Base-by-base conservation (phyloP, 768 basidiomycete genomes). In the Tylopilus sp. region DNA sequence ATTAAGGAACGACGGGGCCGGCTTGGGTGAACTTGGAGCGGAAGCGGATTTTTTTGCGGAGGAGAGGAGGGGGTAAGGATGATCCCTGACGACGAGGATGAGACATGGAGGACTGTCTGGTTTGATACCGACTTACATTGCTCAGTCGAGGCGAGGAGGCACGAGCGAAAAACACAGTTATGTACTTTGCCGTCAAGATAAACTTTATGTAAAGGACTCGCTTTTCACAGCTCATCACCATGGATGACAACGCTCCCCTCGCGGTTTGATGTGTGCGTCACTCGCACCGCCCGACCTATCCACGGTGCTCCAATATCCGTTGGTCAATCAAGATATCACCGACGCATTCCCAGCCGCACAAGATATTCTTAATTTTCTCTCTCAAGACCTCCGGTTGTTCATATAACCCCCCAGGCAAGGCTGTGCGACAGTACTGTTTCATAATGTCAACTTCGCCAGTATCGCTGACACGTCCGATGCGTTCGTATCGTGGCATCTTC, bases 141-240 rank as follows among this genome's bases (percentile, higher is more conserved):
- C 55, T 47, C 48, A 22, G 4, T n/a, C 13, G 47, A 38, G 40
- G 52, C 42, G 33, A 47, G 25, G 42, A 45, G 42, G 31, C 23
- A 15, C 40, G 35, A 7, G 25, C 30, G 39, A 50, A 57, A 56
- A 57, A 59, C 12, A 31, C 15, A 15, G 33, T 64, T 64, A 61
- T 65, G 56, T 67, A 65, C 51, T 15, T 11, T 31, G 31, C 31
- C 31, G 12, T 33, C 40, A 21, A 13, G 15, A 40, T n/a, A 31
- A 11, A 45, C 51, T 56, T 69, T 67, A 67, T 69, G 68, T 67
- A 67, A 69, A 58, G 23, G n/a, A 13, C 40, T 39, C 36, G 35
- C 43, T 44, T 54, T 67, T 57, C 62, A 63, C 39, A 40, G 31
- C 13, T 31, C 28, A 28, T 51, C 51, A 41, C 15, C 57, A 18